These are phyloP conservation scores for Amphirosellinia nigrospora DNA, from an alignment of 495 filamentous ascomycete species.

Conservation along the genomic window DNA sequence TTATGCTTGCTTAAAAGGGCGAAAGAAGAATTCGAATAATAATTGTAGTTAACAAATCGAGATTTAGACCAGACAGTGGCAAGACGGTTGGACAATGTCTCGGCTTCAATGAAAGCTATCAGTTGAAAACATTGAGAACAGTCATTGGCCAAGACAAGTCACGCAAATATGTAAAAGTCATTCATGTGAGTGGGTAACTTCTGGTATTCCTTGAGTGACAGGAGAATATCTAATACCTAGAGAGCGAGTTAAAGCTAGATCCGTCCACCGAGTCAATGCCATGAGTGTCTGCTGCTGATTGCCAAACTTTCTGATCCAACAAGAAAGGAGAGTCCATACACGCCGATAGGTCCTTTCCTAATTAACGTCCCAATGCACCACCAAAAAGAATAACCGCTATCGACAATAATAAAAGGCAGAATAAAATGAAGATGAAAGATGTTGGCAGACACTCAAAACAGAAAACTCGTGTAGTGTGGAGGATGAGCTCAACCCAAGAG, in stretches of 20 bases:
- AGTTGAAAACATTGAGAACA: neutral
- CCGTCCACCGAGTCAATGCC: slow-evolving; percentile 36
- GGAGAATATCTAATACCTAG: slow-evolving; percentile 59
- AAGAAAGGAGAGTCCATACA: slow-evolving; percentile 31
- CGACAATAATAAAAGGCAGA: slow-evolving; percentile 40
- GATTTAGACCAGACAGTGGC: neutral
- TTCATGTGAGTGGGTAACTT: slow-evolving; percentile 58
- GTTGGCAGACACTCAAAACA: slow-evolving; percentile 34
- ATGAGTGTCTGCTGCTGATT: slow-evolving; percentile 35
- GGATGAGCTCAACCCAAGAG: slow-evolving; percentile 61
- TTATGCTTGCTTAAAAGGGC: no score
- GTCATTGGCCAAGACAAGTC: neutral
- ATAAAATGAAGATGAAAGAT: slow-evolving; percentile 33
- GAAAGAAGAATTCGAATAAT: no score
- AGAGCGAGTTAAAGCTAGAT: slow-evolving; percentile 59
- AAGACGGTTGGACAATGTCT: neutral
- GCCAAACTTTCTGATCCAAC: slow-evolving; percentile 39
- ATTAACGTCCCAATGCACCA: slow-evolving; percentile 23
- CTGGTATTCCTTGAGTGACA: slow-evolving; percentile 57
- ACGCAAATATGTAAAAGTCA: neutral
- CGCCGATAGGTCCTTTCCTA: slow-evolving; percentile 26
- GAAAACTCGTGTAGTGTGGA: slow-evolving; percentile 35
- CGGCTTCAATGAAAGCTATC: neutral
- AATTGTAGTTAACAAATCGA: neutral
- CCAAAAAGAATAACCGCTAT: slow-evolving; percentile 34